Percentiles rank a stretch among this genome's conserved stretches.
Conservation (phyloP, 495 filamentous ascomycete species). For the Aspergillus funiculosus region DNA sequence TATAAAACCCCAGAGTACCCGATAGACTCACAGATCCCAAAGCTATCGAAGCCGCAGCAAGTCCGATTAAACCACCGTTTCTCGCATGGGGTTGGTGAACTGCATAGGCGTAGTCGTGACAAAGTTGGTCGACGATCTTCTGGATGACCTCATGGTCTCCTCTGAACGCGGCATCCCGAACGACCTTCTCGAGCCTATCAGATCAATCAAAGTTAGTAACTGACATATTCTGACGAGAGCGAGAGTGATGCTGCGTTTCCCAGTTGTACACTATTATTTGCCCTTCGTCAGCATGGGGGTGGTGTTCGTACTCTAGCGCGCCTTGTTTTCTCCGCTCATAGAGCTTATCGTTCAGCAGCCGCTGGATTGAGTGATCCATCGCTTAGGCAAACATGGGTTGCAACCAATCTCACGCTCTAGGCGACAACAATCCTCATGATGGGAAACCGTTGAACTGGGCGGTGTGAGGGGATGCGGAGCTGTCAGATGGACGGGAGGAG, state of each 20-base stretch:
- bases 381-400: conserved; percentile 24
- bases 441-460: conserved; percentile 18
- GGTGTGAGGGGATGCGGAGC: conserved; percentile 10
- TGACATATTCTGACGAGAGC: background rate
- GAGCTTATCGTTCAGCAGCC: conserved; percentile 92
- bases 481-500: background rate
- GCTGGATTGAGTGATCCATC: conserved; percentile 88
- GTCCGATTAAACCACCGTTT: conserved; percentile 92
- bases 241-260: background rate
- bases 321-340: conserved; percentile 97
- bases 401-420: conserved; percentile 24
- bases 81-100: conserved; percentile 96
- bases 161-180: conserved; percentile 73
- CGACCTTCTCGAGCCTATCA: conserved; percentile 76
- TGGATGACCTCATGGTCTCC: conserved; percentile 72
- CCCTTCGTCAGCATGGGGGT: background rate
- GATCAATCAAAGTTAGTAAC: conserved; percentile 8
- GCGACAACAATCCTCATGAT: conserved; percentile 30
- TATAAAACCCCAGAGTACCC: background rate
- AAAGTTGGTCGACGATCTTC: conserved; percentile 89
- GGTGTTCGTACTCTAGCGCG: conserved; percentile 77
- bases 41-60: conserved; percentile 95
- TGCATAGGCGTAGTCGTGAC: conserved; percentile 95
- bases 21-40: conserved; percentile 70
- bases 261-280: background rate